phyloP scores from a whole-genome alignment of 225 moss, liverwort and hornwort genomes.

The Physcomitrellopsis africana region DNA sequence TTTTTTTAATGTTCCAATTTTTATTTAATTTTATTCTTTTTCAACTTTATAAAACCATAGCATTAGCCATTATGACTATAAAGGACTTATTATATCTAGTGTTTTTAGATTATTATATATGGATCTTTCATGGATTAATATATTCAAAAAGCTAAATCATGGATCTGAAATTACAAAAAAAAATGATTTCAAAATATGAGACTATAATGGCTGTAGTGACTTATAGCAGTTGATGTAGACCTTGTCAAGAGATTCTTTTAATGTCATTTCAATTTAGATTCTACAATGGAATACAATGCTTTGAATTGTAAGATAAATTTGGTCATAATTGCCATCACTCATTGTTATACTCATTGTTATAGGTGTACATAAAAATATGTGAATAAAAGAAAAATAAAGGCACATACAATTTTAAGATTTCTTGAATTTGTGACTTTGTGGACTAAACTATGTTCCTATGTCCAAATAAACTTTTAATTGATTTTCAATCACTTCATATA shows the following conservation, averaged over 20 bases:
- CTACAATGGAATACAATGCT: neutral
- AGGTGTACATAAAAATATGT: slow-evolving; percentile 5
- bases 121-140: no score
- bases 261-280: slow-evolving; percentile 3
- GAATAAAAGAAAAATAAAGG: slow-evolving; percentile 18
- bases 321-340: neutral
- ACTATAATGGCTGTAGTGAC: neutral
- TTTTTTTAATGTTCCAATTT: no score
- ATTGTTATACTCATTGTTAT: no score
- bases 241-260: neutral
- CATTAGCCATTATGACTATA: neutral
- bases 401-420: slow-evolving; percentile 47
- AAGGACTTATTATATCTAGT: neutral
- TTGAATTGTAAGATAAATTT: neutral
- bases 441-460: no score
- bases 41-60: neutral
- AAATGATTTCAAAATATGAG: neutral
- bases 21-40: no score
- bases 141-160: no score
- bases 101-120: no score
- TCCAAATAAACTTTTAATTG: no score
- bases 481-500: no score
- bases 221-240: neutral
- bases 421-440: slow-evolving; percentile 74
- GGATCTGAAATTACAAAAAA: neutral